Evolutionary conservation across 208 protist species (phyloP).

Genomic region (Trypanosoma scelopori): DNA sequence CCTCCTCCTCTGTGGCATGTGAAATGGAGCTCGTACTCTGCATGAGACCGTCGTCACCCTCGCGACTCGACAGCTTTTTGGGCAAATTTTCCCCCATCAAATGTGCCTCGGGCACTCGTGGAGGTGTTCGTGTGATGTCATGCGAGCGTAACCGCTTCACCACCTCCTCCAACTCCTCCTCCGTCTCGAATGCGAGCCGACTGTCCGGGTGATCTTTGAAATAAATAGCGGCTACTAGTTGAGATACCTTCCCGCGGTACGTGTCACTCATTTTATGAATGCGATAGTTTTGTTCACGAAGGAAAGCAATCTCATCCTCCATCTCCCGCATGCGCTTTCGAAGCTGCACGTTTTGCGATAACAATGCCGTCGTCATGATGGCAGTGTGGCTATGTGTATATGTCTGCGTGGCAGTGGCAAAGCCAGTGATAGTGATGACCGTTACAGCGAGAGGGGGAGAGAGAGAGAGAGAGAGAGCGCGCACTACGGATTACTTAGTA

Average conservation of each 20-base stretch:
- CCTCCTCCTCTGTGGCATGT: conserved; percentile 1
- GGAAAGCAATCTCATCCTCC: conserved; percentile 17
- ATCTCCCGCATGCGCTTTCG: conserved; percentile 7
- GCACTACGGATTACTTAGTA: too few species aligned
- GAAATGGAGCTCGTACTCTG: conserved; percentile 20
- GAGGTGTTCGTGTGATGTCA: conserved; percentile 3
- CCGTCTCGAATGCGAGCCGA: conserved; percentile 2
- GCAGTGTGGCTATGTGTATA: not conserved
- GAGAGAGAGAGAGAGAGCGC: too few species aligned
- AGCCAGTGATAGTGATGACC: too few species aligned
- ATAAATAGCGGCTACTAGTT: conserved; percentile 7
- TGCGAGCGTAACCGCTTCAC: conserved; percentile 7
- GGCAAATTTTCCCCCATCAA: not conserved
- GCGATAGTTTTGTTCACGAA: conserved; percentile 18
- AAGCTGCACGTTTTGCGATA: conserved; percentile 1
- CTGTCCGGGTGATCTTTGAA: not conserved
- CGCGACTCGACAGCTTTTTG: not conserved
- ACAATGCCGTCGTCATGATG: conserved; percentile 2
- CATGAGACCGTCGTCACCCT: conserved; percentile 24
- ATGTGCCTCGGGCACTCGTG: not conserved
- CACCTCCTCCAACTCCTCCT: conserved; percentile 6
- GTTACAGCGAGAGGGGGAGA: too few species aligned
- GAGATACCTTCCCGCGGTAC: conserved; percentile 19
- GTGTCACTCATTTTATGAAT: conserved; percentile 19
- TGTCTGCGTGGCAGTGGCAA: too few species aligned